These are phyloP conservation scores for Boletus semigastroideus DNA, from an alignment of 1,284 basidiomycete species.

Conservation along the genomic window DNA sequence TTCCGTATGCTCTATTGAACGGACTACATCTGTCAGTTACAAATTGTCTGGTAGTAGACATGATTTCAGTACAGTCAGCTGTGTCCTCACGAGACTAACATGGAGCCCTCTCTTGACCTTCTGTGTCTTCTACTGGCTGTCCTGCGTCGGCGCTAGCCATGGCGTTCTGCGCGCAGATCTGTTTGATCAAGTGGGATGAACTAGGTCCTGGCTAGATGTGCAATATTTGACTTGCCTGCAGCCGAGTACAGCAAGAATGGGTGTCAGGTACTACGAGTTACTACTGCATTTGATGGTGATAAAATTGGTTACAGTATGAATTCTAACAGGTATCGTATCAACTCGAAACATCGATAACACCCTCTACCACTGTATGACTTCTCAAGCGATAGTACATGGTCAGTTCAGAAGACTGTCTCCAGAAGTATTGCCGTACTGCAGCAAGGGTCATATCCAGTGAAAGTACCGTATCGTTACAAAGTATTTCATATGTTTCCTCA, in stretches of 20 bases:
- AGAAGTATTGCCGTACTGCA: slow-evolving; percentile 83
- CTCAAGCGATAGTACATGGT: slow-evolving; percentile 79
- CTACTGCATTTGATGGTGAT: neutral
- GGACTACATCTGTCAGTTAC: neutral
- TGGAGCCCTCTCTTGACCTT: too few relatives aligned
- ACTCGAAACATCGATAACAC: slow-evolving; percentile 6
- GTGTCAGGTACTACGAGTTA: slow-evolving; percentile 30
- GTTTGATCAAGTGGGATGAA: neutral
- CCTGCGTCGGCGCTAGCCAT: neutral
- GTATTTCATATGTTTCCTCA: slow-evolving; percentile 83
- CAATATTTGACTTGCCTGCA: neutral
- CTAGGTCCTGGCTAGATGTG: neutral
- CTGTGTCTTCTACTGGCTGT: too few relatives aligned
- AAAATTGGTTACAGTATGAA: slow-evolving; percentile 5
- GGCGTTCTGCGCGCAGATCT: neutral
- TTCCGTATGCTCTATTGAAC: neutral
- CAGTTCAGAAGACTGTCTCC: slow-evolving; percentile 80
- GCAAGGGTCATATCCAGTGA: slow-evolving; percentile 87
- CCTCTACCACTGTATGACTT: slow-evolving; percentile 5
- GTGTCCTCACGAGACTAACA: neutral
- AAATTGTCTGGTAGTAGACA: neutral
- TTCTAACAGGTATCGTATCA: slow-evolving; percentile 1
- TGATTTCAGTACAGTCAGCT: too few relatives aligned
- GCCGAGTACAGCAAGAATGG: neutral
- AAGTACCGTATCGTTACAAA: slow-evolving; percentile 82